Evolutionary conservation across 2,329 filamentous ascomycete genomes (phyloP).

Genomic region (Aspergillus floridensis): DNA sequence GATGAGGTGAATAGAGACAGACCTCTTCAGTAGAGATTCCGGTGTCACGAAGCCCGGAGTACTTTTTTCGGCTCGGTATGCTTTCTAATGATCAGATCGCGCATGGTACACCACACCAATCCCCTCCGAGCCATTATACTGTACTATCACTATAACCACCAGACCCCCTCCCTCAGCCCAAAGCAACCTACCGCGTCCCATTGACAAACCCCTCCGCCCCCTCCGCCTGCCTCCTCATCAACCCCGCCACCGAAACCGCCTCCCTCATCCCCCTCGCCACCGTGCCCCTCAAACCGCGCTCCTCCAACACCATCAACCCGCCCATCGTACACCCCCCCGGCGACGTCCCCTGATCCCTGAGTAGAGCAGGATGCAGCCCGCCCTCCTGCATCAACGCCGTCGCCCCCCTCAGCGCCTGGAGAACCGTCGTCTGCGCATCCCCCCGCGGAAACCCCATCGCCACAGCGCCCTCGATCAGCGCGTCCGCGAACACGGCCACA

Average conservation of each 20-base stretch:
- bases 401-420: conserved; percentile 61
- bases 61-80: no score
- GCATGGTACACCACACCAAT: no score
- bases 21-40: no score
- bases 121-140: no score
- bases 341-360: conserved; percentile 60
- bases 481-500: conserved; percentile 58
- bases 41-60: no score
- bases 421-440: conserved; percentile 60
- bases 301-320: conserved; percentile 59
- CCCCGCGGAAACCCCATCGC: conserved; percentile 61
- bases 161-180: no score
- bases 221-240: conserved; percentile 8
- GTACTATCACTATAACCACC: no score
- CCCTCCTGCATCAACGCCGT: conserved; percentile 57
- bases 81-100: no score
- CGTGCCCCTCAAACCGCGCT: conserved; percentile 54
- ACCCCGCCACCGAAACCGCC: conserved; percentile 56
- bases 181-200: neutral
- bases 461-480: conserved; percentile 60
- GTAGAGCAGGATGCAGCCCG: conserved; percentile 59
- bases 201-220: neutral
- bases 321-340: conserved; percentile 64
- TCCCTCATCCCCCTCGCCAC: conserved; percentile 58
- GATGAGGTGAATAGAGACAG: no score